A percentile compares a stretch with the other conserved stretches of the same genome.
Evolutionary conservation across 164 flowering plant genomes (phyloP).

Genomic region (Tetrastigma voinierianum): DNA sequence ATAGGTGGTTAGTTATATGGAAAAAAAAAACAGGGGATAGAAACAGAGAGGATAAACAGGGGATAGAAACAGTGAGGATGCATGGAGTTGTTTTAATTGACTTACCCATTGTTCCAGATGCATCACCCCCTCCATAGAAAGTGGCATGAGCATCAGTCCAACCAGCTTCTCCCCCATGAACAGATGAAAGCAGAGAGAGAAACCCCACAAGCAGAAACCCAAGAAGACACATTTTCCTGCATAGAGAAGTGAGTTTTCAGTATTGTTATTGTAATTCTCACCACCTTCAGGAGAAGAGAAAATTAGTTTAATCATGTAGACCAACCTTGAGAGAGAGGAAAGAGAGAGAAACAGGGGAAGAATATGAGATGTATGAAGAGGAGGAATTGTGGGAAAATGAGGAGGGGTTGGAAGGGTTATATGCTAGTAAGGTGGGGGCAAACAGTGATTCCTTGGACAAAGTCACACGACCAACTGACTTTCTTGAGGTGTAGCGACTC

Average conservation of each 20-base stretch:
- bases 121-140: conserved; percentile 50
- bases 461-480: conserved; percentile 11
- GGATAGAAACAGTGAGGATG: neutral
- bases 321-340: no score
- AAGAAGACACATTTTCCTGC: conserved; percentile 17
- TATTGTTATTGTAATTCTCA: no score
- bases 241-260: neutral
- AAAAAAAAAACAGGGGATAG: neutral
- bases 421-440: neutral
- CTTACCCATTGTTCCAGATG: conserved; percentile 52
- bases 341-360: conserved; percentile 1
- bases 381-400: neutral
- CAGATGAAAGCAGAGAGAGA: conserved; percentile 16
- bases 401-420: conserved; percentile 5
- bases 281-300: no score
- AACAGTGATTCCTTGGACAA: neutral
- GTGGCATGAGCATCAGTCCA: conserved; percentile 47
- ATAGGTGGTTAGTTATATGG: neutral
- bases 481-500: conserved; percentile 13
- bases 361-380: neutral
- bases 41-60: neutral
- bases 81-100: neutral
- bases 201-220: conserved; percentile 21
- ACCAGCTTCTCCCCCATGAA: conserved; percentile 23
- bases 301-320: no score